A percentile compares a stretch with the other conserved stretches of the same genome.
phyloP scores from a whole-genome alignment of 2,329 filamentous ascomycete genomes.

The Calonectria montana region DNA sequence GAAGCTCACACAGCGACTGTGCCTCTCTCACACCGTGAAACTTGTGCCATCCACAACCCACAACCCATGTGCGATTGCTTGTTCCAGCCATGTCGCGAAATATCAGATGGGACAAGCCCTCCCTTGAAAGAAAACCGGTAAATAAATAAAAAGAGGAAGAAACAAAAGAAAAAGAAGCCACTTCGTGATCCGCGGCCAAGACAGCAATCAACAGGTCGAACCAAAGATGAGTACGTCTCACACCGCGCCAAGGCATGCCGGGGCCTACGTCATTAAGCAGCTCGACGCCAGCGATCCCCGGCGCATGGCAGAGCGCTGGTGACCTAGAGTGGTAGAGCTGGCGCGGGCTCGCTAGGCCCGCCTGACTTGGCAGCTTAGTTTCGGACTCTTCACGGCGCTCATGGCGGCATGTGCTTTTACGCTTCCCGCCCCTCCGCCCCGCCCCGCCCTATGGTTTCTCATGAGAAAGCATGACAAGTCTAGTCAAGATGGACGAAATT shows the following conservation, averaged over 20 bases:
- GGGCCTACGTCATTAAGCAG: constrained; percentile 43
- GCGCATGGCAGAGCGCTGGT: constrained; percentile 22
- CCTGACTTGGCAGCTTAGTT: not conserved
- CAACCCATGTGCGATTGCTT: not conserved
- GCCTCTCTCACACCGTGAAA: not conserved
- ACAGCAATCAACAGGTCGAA: not conserved
- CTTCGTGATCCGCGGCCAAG: not conserved
- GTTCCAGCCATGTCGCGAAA: not conserved
- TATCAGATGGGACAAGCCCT: not conserved
- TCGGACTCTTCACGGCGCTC: not conserved
- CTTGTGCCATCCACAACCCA: not conserved
- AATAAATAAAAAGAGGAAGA: not conserved
- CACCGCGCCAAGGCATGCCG: constrained; percentile 15
- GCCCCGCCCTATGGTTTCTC: constrained; percentile 10
- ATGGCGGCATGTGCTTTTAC: constrained; percentile 17
- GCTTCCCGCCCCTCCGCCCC: constrained; percentile 10
- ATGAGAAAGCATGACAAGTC: not conserved
- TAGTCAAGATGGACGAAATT: not conserved
- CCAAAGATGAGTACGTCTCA: constrained; percentile 10
- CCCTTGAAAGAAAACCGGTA: too few relatives aligned
- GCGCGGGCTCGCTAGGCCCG: not conserved
- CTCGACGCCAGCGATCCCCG: constrained; percentile 29
- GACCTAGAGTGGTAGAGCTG: constrained; percentile 12
- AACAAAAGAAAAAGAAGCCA: not conserved
- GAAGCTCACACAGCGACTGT: not conserved